Evolutionary conservation across 2,329 filamentous ascomycete species (phyloP), one percentile per base, ranked within the genome.

Genomic region (Monosporascus sp.): DNA sequence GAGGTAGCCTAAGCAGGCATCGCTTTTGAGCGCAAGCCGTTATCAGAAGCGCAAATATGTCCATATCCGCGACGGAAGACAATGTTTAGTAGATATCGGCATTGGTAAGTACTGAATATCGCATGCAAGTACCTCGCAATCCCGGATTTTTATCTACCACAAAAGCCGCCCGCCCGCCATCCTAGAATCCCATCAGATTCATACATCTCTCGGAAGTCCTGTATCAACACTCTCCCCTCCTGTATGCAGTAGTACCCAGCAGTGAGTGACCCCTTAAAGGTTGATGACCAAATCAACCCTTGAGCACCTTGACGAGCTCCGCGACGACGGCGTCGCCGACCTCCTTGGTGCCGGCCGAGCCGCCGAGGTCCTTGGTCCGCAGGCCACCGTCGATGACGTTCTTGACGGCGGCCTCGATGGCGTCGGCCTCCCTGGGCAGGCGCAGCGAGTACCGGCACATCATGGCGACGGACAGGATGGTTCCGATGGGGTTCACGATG

Each of bases 361-460:
- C 93, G 47, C 90, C 90, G 61, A 97, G 88, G 69, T 97, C 93
- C 68, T 82, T 87, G 17, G 93, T 97, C 58, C 84, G 79, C 47
- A 92, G 72, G 37, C 90, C 90, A 51, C 77, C 80, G 69, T 97
- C 91, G 58, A 97, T 87, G 49, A 89, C 87, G 52, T 80, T 82
- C 67, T 83, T 82, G 49, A 96, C 91, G 3, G 92, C 91, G 55
- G 85, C 80, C 74, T 97, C 91, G 58, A 97, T 83, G 48, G 85
- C 83, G 56, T 82, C 80, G 37, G 92, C 88, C 72, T 97, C 87
- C 49, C 83, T 79, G 31, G 88, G 84, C 60, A 92, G 82, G 65
- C 85, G 84, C 54, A 97, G 82, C 15, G 91, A 96, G 79, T 97
- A 97, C 67, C 90, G 87, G 65, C 97, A 81, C 87, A 99, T 89